Evolutionary conservation across 352 stramenopile species (phyloP).

Genomic region (Phytophthora ramorum): DNA sequence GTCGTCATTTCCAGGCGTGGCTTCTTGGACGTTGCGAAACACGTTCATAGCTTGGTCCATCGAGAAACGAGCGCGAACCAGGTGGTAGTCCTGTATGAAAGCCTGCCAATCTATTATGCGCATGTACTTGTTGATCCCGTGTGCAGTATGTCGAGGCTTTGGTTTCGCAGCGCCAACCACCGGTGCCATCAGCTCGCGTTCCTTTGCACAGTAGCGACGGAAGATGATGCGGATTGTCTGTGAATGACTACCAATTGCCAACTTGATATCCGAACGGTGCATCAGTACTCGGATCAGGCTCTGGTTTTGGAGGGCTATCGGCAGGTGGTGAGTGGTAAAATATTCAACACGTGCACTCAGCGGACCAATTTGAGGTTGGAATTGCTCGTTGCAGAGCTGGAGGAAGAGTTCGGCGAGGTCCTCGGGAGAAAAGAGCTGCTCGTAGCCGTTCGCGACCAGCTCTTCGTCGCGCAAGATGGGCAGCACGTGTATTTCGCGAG

Average conservation of each 20-base stretch:
- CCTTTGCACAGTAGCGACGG: constrained; percentile 75
- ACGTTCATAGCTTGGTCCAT: constrained; percentile 58
- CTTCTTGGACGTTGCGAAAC: constrained; percentile 74
- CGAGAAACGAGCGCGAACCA: constrained; percentile 66
- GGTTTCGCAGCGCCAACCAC: constrained; percentile 23
- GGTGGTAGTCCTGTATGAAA: constrained; percentile 77
- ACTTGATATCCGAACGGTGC: constrained; percentile 62
- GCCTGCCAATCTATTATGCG: constrained; percentile 70
- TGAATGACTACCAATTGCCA: constrained; percentile 57
- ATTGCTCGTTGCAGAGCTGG: constrained; percentile 83
- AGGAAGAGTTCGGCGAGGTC: constrained; percentile 71
- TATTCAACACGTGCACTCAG: constrained; percentile 71
- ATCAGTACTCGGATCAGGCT: constrained; percentile 66
- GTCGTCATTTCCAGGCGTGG: constrained; percentile 42
- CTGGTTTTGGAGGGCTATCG: constrained; percentile 55
- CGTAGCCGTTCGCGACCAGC: constrained; percentile 42
- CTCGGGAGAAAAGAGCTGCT: constrained; percentile 67
- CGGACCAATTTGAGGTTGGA: constrained; percentile 54
- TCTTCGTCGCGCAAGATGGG: constrained; percentile 66
- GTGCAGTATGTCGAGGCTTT: constrained; percentile 26
- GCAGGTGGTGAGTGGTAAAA: constrained; percentile 60
- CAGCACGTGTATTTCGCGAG: constrained; percentile 65
- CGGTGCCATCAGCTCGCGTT: constrained; percentile 46
- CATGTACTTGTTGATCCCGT: constrained; percentile 72
- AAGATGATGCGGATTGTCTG: constrained; percentile 75